A percentile compares a stretch with the other conserved stretches of the same genome.
These are phyloP conservation scores for Cordyceps militaris DNA, from an alignment of 2,329 filamentous ascomycete genomes.

Conservation along the genomic window DNA sequence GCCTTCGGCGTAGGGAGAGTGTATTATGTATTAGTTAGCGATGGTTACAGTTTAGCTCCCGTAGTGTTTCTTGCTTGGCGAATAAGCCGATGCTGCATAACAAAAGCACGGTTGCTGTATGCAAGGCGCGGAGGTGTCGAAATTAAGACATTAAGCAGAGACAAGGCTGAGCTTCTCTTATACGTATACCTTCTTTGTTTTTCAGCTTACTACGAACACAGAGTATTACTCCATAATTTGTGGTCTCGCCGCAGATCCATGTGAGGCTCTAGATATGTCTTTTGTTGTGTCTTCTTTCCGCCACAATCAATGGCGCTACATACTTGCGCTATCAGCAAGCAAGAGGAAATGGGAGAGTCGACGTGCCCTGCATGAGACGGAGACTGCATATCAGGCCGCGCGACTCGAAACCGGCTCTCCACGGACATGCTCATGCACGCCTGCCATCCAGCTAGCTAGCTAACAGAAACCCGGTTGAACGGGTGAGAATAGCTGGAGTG, in stretches of 20 bases:
- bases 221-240: too few relatives aligned
- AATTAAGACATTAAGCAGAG: constrained; percentile 2
- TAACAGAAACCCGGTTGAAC: neutral
- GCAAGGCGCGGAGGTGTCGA: neutral
- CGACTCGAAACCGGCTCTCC: neutral
- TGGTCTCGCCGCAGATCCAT: neutral
- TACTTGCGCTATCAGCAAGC: too few relatives aligned
- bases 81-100: neutral
- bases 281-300: neutral
- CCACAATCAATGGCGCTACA: too few relatives aligned
- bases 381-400: neutral
- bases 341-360: too few relatives aligned
- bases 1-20: too few relatives aligned
- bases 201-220: too few relatives aligned
- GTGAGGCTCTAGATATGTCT: neutral
- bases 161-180: constrained; percentile 9
- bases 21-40: too few relatives aligned
- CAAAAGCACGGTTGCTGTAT: neutral
- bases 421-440: too few relatives aligned
- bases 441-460: neutral
- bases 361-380: constrained; percentile 2
- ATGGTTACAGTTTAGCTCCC: neutral
- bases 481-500: too few relatives aligned
- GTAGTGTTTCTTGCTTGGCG: neutral
- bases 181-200: too few relatives aligned